A percentile compares a stretch with the other conserved stretches of the same genome.
These are phyloP conservation scores for Spergularia bocconei DNA, from an alignment of 148 eudicot species.

Conservation along the genomic window DNA sequence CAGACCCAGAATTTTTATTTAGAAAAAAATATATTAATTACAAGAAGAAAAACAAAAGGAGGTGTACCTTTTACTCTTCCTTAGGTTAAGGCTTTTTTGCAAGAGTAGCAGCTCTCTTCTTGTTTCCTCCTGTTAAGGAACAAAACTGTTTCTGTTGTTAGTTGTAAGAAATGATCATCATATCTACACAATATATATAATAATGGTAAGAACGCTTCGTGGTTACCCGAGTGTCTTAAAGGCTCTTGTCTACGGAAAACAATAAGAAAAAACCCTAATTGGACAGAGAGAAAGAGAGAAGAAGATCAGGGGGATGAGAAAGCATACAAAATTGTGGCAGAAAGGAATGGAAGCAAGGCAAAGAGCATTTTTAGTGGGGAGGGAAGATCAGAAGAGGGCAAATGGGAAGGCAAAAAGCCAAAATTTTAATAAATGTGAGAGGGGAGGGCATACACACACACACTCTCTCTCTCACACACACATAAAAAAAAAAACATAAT, in stretches of 20 bases:
- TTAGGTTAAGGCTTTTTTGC: conserved; percentile 27
- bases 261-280: conserved; percentile 44
- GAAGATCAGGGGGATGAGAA: not conserved
- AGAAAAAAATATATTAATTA: not conserved
- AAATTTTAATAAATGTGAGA: conserved; percentile 14
- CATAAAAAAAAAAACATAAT: not conserved
- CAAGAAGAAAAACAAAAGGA: not conserved
- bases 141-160: conserved; percentile 12
- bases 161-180: conserved; percentile 12
- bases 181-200: not conserved
- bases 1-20: not conserved
- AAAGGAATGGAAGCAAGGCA: conserved; percentile 35
- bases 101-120: not conserved
- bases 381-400: conserved; percentile 20
- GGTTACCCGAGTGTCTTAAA: no score
- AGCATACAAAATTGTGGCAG: conserved; percentile 26
- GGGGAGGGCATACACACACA: not conserved
- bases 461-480: no score
- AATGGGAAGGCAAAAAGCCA: conserved; percentile 22
- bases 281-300: conserved; percentile 19
- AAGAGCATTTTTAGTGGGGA: conserved; percentile 34
- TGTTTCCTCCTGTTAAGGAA: conserved; percentile 22
- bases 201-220: not conserved
- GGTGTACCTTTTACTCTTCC: conserved; percentile 23
- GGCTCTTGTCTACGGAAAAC: not conserved